A percentile compares a stretch with the other conserved stretches of the same genome.
phyloP scores from a whole-genome alignment of 345 rosid species.

The Mallotus nudiflorus region DNA sequence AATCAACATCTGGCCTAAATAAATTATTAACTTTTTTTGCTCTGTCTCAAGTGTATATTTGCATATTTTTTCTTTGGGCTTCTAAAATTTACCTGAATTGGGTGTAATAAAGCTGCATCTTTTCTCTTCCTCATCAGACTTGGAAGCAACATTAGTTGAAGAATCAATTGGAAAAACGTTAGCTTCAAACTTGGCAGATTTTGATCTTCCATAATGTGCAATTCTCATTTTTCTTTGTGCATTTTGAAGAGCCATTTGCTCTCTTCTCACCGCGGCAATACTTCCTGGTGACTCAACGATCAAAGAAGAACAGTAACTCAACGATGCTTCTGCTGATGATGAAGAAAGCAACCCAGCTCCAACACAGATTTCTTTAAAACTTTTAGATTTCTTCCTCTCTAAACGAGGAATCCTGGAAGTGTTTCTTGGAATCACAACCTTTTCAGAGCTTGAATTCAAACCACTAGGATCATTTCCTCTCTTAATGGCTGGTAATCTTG shows the following conservation, averaged over 20 bases:
- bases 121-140: slow-evolving; percentile 21
- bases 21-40: too few relatives aligned
- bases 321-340: slow-evolving; percentile 13
- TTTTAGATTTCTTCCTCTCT: slow-evolving; percentile 57
- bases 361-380: slow-evolving; percentile 40
- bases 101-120: slow-evolving; percentile 59
- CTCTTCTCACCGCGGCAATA: slow-evolving; percentile 64
- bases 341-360: not conserved
- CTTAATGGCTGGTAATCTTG: slow-evolving; percentile 35
- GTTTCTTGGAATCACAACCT: slow-evolving; percentile 22
- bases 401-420: slow-evolving; percentile 10
- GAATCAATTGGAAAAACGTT: slow-evolving; percentile 30
- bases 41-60: too few relatives aligned
- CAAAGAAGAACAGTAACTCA: slow-evolving; percentile 27
- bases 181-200: slow-evolving; percentile 51
- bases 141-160: not conserved
- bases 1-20: too few relatives aligned
- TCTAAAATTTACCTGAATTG: slow-evolving; percentile 51
- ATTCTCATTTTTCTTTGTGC: slow-evolving; percentile 62
- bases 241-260: slow-evolving; percentile 57
- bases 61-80: too few relatives aligned
- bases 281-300: slow-evolving; percentile 56
- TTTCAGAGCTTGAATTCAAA: slow-evolving; percentile 41
- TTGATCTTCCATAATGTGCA: slow-evolving; percentile 68
- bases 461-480: slow-evolving; percentile 36